phyloP scores from a whole-genome alignment of 305 asterid species.

The Solanum aculeatissimum region DNA sequence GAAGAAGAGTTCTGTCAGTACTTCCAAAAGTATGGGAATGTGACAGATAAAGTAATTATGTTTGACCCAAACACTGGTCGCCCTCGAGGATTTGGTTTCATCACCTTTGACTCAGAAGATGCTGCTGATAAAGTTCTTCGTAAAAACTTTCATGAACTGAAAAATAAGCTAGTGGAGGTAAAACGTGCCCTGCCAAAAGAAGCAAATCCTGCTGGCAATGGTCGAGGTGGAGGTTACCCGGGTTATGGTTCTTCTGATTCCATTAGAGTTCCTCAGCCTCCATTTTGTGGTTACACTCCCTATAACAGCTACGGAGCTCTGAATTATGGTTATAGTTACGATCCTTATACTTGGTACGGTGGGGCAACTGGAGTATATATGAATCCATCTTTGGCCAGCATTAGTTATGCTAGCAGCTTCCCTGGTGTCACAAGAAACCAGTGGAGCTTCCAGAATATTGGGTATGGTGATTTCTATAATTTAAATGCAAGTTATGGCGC shows the following conservation, averaged over 20 bases:
- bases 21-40: constrained; percentile 25
- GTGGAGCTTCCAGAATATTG: constrained; percentile 20
- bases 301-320: constrained; percentile 22
- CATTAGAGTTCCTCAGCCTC: constrained; percentile 10
- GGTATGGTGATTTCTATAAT: constrained; percentile 22
- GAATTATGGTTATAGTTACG: constrained; percentile 16
- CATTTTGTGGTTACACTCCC: constrained; percentile 24
- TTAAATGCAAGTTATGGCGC: constrained; percentile 18
- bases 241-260: constrained; percentile 11
- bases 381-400: constrained; percentile 1
- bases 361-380: constrained; percentile 16
- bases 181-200: constrained; percentile 44
- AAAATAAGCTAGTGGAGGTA: constrained; percentile 36
- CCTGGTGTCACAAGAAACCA: constrained; percentile 11
- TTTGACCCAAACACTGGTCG: constrained; percentile 27
- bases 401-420: not conserved
- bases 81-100: constrained; percentile 43
- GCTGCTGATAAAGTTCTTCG: constrained; percentile 31
- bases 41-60: constrained; percentile 38
- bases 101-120: constrained; percentile 36
- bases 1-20: constrained; percentile 29
- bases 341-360: constrained; percentile 10
- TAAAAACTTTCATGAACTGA: constrained; percentile 33
- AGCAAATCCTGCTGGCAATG: constrained; percentile 15
- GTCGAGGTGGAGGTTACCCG: constrained; percentile 6